Conservation (phyloP, 345 rosid genomes). For the Lepidium sativum region DNA sequence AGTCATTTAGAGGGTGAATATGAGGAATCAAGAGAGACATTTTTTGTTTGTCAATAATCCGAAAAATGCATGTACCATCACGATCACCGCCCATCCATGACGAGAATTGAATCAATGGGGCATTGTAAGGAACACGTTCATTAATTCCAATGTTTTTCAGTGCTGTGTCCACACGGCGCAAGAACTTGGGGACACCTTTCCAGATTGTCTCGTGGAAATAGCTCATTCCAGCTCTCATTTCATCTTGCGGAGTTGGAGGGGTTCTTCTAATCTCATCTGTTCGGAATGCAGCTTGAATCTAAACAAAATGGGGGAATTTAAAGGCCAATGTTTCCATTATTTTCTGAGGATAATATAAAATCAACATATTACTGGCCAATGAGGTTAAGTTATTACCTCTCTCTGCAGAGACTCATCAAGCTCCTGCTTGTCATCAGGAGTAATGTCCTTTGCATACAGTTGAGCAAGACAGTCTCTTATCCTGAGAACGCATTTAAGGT, state of each 20-base stretch:
- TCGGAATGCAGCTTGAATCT: conserved; percentile 99
- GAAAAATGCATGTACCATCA: conserved; percentile 45
- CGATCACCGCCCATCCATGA: conserved; percentile 99
- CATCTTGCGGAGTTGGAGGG: conserved; percentile 98
- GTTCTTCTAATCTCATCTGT: conserved; percentile 98
- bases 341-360: neutral
- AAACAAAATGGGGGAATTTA: neutral
- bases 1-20: neutral
- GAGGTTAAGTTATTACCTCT: conserved; percentile 43
- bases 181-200: conserved; percentile 98
- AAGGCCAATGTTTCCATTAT: neutral
- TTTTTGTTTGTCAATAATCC: neutral
- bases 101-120: conserved; percentile 95
- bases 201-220: conserved; percentile 98
- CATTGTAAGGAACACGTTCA: conserved; percentile 95
- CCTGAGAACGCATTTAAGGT: conserved; percentile 34
- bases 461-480: conserved; percentile 82
- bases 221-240: conserved; percentile 99
- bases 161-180: conserved; percentile 97
- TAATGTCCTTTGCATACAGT: conserved; percentile 84
- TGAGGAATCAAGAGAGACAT: neutral
- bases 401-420: conserved; percentile 94
- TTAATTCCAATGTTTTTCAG: conserved; percentile 88
- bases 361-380: neutral
- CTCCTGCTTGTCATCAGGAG: conserved; percentile 98